Evolutionary conservation across 2,329 filamentous ascomycete species (phyloP).

Genomic region (Nigrospora osmanthi): DNA sequence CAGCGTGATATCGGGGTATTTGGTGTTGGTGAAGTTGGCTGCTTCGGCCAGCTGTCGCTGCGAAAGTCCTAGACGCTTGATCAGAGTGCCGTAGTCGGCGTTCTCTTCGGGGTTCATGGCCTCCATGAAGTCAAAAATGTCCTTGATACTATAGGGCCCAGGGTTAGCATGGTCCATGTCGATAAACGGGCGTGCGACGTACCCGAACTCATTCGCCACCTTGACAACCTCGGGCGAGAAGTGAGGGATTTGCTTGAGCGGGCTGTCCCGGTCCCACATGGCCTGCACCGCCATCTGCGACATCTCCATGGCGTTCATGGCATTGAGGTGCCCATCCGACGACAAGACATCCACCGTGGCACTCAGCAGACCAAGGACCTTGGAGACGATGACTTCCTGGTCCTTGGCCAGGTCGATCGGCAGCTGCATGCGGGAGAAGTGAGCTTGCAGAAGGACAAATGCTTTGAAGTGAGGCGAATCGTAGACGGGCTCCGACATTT

Average conservation of each 20-base stretch:
- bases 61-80: constrained; percentile 70
- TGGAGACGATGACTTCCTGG: constrained; percentile 79
- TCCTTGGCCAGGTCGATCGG: constrained; percentile 94
- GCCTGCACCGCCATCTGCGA: constrained; percentile 98
- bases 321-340: constrained; percentile 91
- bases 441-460: constrained; percentile 92
- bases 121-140: constrained; percentile 97
- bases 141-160: constrained; percentile 58
- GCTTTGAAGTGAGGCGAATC: constrained; percentile 98
- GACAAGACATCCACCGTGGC: constrained; percentile 92
- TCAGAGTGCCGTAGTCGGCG: constrained; percentile 66
- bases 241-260: constrained; percentile 95
- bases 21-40: constrained; percentile 91
- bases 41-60: constrained; percentile 80
- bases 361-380: constrained; percentile 79
- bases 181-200: constrained; percentile 26
- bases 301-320: constrained; percentile 98
- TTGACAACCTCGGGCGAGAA: constrained; percentile 80
- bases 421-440: constrained; percentile 95
- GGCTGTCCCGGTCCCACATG: constrained; percentile 98
- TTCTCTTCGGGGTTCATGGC: constrained; percentile 97
- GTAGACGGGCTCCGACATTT: constrained; percentile 79
- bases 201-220: constrained; percentile 71
- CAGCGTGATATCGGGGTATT: constrained; percentile 91
- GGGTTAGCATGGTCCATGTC: constrained; percentile 11